Evolutionary conservation across 2,329 filamentous ascomycete species (phyloP), one percentile per base, ranked within the genome.

Genomic region (Graphilbum sp.): DNA sequence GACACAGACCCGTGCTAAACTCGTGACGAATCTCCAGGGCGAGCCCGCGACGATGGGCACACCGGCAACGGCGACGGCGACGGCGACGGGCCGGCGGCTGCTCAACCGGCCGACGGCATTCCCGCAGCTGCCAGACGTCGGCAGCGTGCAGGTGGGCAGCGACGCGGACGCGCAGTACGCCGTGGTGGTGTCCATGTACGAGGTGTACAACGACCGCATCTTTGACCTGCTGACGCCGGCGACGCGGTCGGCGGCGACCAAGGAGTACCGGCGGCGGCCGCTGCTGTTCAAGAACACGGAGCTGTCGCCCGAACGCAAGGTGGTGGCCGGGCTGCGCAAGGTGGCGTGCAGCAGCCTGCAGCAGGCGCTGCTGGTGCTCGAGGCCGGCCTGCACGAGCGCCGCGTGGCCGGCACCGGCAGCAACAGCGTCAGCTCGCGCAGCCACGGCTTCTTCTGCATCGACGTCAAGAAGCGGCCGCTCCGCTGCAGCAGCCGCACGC

Each of bases 201-300:
- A 98, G 56, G 88, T 98, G 2, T 95, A 98, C 63, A 98, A 98
- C 52, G 88, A 98, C 59, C 78, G 87, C 27, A 96, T 98, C 47
- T 96, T 92, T 54, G 90, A 98, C 51, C 73, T 98, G 0, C 65
- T 98, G 1, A 81, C 79, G 0, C 71, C 73, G 0, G 68, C 72
- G 3, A 58, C 65, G 18, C 69, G 69, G 44, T 66, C 66, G 0
- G 69, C 68, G 27, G 66, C 67, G 5, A 78, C 74, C 3, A 85
- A 83, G 49, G 78, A 84, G 41, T 66, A 68, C 45, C 69, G 77
- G 36, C 75, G 90, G n/a, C 74, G 87, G 21, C 77, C 84, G 0
- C 61, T 98, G 2, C 64, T 94, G 0, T 98, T 95, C 69, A 98
- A 95, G 56, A 75, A 77, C 19, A 96, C 90, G 0, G 87, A 95